Base-by-base conservation (phyloP, 306 rosid species). In the Cicer bijugum region DNA sequence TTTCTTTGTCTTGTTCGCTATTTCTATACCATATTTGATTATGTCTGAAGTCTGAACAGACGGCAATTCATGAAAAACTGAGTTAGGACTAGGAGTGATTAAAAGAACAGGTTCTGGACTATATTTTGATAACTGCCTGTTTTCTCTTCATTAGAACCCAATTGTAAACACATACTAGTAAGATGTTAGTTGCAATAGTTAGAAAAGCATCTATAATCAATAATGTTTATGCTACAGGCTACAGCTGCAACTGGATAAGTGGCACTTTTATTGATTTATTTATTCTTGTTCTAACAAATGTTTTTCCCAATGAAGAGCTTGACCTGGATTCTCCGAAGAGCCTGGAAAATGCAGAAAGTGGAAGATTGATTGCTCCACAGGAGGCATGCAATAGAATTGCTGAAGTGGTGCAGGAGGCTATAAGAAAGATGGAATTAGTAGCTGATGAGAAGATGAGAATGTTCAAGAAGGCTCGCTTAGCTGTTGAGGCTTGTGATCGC, bases 361-460 rank as follows among this genome's bases (percentile, higher is more conserved):
- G 93, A 75, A 85, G 90, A 71, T 74, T 94, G 72, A 82, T 90
- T 57, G 99, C 96, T 16, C 99, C 99, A 6, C 99, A 90, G 84
- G 99, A 91, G 74, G 97, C 99, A 46, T 94, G 99, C 82, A 87
- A 76, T 81, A 89, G 91, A 82, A 94, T 94, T 19, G 91, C 97
- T 11, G 99, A 94, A 42, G 99, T 91, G 80, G 97, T 91, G 78
- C 96, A 90, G 56, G 99, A 94, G 85, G 99, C 97, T 72, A 84
- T 91, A 79, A 85, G 88, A 73, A 91, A 91, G 86, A 94, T 94
- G 99, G 99, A 94, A 85, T 77, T 91, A 81, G 97, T 94, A n/a
- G 99, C 99, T 16, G 96, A 94, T 45, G 99, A 94, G 88, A 94
- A 94, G 89, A 77, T 89, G 97, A 89, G 96, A 75, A 91, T 91